Conservation (phyloP, 768 basidiomycete species). For the Hericium alpestre region DNA sequence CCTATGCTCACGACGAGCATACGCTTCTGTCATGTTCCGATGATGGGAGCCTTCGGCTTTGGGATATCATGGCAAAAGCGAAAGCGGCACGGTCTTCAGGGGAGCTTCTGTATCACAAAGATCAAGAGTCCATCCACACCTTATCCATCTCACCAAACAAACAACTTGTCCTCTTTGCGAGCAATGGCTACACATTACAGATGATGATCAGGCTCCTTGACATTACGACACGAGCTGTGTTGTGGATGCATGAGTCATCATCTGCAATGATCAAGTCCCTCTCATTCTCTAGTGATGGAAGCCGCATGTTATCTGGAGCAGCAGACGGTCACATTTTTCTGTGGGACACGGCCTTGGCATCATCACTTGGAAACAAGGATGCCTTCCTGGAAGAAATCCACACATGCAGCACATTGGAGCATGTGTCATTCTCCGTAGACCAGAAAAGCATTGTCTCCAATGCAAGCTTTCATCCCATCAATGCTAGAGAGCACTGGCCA, state of each 20-base stretch:
- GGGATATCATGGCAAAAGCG: too few species aligned
- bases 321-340: neutral
- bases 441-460: neutral
- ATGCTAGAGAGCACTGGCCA: too few species aligned
- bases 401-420: neutral
- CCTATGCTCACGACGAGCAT: neutral
- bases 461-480: too few species aligned
- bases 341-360: neutral
- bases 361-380: neutral
- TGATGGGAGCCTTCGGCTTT: too few species aligned
- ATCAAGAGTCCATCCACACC: neutral
- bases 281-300: neutral
- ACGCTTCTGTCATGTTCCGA: neutral
- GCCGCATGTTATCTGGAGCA: neutral
- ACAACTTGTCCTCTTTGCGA: neutral
- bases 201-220: too few species aligned
- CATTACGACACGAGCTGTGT: neutral
- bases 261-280: too few species aligned
- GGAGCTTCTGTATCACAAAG: too few species aligned
- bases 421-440: neutral
- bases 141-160: too few species aligned
- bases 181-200: too few species aligned
- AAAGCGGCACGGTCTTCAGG: too few species aligned
- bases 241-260: too few species aligned
- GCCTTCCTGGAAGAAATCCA: neutral